Percentiles rank a stretch among this genome's conserved stretches.
Evolutionary conservation across 2,329 filamentous ascomycete species (phyloP).

Genomic region (Hypoxylon sp.): DNA sequence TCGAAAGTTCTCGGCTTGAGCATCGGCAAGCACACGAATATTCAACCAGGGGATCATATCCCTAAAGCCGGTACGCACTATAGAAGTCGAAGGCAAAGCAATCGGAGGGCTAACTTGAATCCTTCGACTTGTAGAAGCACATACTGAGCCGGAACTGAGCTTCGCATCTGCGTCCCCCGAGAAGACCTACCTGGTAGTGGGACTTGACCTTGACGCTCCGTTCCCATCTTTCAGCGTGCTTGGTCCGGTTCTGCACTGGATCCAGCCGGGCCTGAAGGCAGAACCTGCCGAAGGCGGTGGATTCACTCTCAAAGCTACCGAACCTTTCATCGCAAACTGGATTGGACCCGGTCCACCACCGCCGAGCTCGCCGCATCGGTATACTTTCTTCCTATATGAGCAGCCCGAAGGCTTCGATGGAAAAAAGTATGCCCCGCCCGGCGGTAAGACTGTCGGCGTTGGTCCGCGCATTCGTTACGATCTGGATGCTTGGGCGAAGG

Average conservation of each 20-base stretch:
- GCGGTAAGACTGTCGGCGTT: conserved; percentile 56
- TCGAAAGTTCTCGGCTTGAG: conserved; percentile 39
- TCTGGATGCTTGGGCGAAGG: conserved; percentile 59
- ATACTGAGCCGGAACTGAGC: conserved; percentile 29
- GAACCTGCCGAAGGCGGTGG: conserved; percentile 14
- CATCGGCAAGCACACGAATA: conserved; percentile 28
- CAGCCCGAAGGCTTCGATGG: conserved; percentile 60
- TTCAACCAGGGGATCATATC: conserved; percentile 34
- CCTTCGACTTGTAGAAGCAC: conserved; percentile 28
- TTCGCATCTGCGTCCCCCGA: conserved; percentile 34
- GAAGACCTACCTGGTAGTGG: conserved; percentile 59
- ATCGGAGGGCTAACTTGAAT: conserved; percentile 7
- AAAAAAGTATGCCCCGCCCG: conserved; percentile 48
- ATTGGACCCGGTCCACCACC: conserved; percentile 64
- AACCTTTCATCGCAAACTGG: conserved; percentile 57
- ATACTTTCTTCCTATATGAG: conserved; percentile 65
- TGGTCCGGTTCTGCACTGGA: conserved; percentile 64
- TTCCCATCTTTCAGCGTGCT: conserved; percentile 59
- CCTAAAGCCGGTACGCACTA: conserved; percentile 33
- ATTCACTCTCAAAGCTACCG: conserved; percentile 21
- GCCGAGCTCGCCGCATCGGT: conserved; percentile 63
- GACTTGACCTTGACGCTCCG: conserved; percentile 65
- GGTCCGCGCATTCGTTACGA: conserved; percentile 60
- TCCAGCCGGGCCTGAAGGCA: conserved; percentile 55
- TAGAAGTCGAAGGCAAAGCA: not conserved